phyloP scores from a whole-genome alignment of 768 basidiomycete species.

The Amyloporia xantha region DNA sequence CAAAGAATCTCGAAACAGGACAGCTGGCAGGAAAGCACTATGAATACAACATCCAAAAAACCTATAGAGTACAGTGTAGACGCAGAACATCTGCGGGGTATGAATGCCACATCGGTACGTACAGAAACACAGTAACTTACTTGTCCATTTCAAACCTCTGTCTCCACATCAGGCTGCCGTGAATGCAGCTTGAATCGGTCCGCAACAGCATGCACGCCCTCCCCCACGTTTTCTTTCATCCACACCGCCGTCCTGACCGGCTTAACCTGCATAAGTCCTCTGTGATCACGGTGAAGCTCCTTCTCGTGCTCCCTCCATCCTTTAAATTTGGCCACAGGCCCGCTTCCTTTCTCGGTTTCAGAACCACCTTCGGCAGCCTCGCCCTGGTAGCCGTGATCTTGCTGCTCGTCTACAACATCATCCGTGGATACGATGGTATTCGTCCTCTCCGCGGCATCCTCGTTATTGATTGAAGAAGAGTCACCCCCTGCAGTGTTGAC shows the following conservation, averaged over 20 bases:
- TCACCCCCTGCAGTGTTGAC: slow-evolving; percentile 12
- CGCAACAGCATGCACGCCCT: slow-evolving; percentile 33
- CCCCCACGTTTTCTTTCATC: slow-evolving; percentile 45
- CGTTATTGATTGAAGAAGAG: slow-evolving; percentile 4
- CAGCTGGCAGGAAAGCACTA: too few relatives aligned
- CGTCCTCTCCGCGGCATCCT: slow-evolving; percentile 6
- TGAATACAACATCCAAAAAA: too few relatives aligned
- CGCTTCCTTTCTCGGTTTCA: slow-evolving; percentile 18
- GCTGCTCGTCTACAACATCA: slow-evolving; percentile 7
- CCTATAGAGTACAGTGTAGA: too few relatives aligned
- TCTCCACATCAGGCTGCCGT: slow-evolving; percentile 25
- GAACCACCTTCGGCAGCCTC: neutral
- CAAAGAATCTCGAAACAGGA: too few relatives aligned
- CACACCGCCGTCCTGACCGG: slow-evolving; percentile 49
- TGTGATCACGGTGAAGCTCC: slow-evolving; percentile 46
- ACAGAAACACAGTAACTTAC: too few relatives aligned
- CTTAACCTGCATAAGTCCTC: slow-evolving; percentile 59
- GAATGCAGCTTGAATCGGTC: slow-evolving; percentile 32
- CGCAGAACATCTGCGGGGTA: too few relatives aligned
- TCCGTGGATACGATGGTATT: slow-evolving; percentile 14
- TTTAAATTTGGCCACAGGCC: slow-evolving; percentile 28
- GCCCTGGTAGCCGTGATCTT: slow-evolving; percentile 12
- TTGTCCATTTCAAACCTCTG: slow-evolving; percentile 18
- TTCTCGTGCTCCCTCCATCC: slow-evolving; percentile 37
- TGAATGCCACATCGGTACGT: too few relatives aligned